phyloP scores from a whole-genome alignment of 306 rosid genomes.

The Pterocarpus santalinus region DNA sequence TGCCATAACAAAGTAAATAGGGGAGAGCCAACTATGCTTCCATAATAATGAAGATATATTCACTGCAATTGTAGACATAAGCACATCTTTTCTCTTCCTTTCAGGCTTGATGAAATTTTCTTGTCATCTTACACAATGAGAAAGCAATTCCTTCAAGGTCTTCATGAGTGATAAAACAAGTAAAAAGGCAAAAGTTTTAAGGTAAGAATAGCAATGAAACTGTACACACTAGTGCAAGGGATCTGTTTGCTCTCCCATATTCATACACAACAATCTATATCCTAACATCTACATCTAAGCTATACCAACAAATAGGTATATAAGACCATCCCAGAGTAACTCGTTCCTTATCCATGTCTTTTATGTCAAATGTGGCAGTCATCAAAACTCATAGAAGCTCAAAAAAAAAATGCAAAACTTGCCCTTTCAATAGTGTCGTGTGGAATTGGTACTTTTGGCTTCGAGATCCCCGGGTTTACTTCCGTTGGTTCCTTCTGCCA shows the following conservation, averaged over 20 bases:
- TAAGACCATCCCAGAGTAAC: conserved; percentile 47
- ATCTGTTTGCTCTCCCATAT: conserved; percentile 51
- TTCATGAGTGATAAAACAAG: conserved; percentile 40
- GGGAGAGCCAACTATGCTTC: neutral
- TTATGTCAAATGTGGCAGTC: conserved; percentile 52
- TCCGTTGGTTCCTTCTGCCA: conserved; percentile 57
- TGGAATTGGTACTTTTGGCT: conserved; percentile 37
- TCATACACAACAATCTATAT: conserved; percentile 54
- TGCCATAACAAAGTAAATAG: conserved; percentile 7
- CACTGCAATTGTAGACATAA: conserved; percentile 36
- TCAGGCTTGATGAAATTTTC: conserved; percentile 37
- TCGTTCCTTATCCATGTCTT: conserved; percentile 44
- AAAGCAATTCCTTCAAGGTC: conserved; percentile 44
- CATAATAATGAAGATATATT: conserved; percentile 21
- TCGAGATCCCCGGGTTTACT: conserved; percentile 46
- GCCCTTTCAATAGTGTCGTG: conserved; percentile 38
- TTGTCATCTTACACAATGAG: conserved; percentile 39
- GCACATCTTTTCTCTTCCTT: conserved; percentile 37
- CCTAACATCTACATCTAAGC: conserved; percentile 62
- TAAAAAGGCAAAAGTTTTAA: conserved; percentile 26
- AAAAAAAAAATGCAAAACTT: conserved; percentile 59
- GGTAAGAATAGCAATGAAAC: conserved; percentile 48
- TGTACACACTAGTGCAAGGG: conserved; percentile 60
- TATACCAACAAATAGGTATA: conserved; percentile 50
- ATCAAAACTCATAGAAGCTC: conserved; percentile 48